Conservation (phyloP, 1,284 basidiomycete species). For the Ceratobasidium papillatum region DNA sequence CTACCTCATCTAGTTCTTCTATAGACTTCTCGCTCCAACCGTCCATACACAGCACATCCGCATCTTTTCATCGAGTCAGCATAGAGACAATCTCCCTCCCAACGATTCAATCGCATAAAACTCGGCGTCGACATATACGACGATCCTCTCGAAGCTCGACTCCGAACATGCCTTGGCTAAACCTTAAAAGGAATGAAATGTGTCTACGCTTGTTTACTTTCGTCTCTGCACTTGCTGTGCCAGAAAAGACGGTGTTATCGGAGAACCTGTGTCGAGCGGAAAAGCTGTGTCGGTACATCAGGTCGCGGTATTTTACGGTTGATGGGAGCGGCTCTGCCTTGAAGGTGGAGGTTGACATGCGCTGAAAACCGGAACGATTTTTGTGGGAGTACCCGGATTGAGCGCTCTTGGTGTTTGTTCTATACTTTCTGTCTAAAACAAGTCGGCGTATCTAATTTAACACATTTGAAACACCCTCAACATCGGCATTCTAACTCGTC, state of each 20-base stretch:
- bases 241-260: not conserved
- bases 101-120: not conserved
- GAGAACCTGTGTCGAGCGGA: not conserved
- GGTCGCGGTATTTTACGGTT: not conserved
- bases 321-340: no score
- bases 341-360: no score
- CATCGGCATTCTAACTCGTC: not conserved
- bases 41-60: not conserved
- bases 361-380: no score
- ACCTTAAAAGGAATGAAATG: not conserved
- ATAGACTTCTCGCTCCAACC: not conserved
- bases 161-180: not conserved
- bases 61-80: not conserved
- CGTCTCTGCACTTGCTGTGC: not conserved
- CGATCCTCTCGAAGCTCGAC: not conserved
- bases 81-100: not conserved
- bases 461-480: not conserved
- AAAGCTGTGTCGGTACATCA: not conserved
- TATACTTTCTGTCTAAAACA: not conserved
- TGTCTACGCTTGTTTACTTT: not conserved
- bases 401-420: no score
- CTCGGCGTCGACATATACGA: not conserved
- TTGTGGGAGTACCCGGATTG: no score
- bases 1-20: not conserved
- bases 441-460: not conserved